Conservation (phyloP, 768 basidiomycete species). For the Naganishia randhawae region DNA sequence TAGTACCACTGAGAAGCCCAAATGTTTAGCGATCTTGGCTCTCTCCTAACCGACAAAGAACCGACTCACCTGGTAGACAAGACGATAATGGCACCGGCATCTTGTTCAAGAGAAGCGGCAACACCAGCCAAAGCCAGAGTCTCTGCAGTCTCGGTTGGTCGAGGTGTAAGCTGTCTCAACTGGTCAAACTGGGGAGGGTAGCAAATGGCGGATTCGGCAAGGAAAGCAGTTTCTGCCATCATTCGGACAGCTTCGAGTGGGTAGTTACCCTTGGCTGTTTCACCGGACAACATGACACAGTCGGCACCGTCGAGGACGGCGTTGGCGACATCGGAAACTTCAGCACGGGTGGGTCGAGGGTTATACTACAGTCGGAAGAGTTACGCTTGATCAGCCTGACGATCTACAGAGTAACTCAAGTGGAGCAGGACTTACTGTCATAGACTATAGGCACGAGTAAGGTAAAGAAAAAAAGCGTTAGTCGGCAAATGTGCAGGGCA, state of each 20-base stretch:
- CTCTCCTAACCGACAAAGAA: background rate
- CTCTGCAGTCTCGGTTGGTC: constrained; percentile 90
- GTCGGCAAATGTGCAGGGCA: constrained; percentile 3
- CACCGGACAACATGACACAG: constrained; percentile 99
- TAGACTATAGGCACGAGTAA: constrained; percentile 60
- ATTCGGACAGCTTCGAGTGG: constrained; percentile 95
- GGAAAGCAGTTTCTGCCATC: constrained; percentile 99
- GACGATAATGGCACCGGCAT: constrained; percentile 89
- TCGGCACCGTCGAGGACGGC: constrained; percentile 98
- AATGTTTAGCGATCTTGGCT: background rate
- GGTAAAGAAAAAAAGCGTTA: constrained; percentile 22
- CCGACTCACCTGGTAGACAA: constrained; percentile 68
- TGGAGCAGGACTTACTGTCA: constrained; percentile 64
- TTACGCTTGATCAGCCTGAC: background rate
- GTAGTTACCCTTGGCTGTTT: constrained; percentile 96
- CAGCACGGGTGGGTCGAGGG: constrained; percentile 96
- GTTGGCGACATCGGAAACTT: constrained; percentile 98
- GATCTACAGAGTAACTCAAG: no score
- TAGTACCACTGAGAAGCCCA: constrained; percentile 64
- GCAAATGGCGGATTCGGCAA: constrained; percentile 92
- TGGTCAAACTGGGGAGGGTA: constrained; percentile 93
- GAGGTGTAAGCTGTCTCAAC: constrained; percentile 68
- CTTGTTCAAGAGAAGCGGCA: constrained; percentile 89
- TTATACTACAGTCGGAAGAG: constrained; percentile 64
- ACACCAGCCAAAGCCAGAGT: constrained; percentile 95